phyloP scores from a whole-genome alignment of 805 yeast species.

The Yamadazyma laniorum region DNA sequence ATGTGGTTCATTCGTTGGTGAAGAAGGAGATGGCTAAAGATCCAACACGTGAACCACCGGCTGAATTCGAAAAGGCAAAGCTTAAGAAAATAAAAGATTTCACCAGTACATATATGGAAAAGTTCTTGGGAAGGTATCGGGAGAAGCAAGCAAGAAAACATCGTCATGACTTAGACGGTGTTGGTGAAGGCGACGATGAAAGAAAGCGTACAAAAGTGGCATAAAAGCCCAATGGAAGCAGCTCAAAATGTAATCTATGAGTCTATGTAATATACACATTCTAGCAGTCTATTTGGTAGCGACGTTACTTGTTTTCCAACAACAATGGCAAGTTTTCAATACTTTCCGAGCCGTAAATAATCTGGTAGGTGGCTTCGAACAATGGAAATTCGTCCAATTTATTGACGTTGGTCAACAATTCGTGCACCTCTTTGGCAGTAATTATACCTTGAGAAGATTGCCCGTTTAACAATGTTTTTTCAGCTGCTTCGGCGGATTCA shows the following conservation, averaged over 20 bases:
- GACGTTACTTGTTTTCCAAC: slow-evolving; percentile 33
- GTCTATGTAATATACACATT: slow-evolving; percentile 1
- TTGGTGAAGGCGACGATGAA: slow-evolving; percentile 1
- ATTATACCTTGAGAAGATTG: slow-evolving; percentile 48
- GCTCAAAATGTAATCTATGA: background rate
- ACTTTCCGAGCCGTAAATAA: slow-evolving; percentile 39
- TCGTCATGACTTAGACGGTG: slow-evolving; percentile 4
- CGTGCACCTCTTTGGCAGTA: slow-evolving; percentile 48
- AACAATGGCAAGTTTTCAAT: slow-evolving; percentile 42
- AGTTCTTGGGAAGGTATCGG: slow-evolving; percentile 50
- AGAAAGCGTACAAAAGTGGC: background rate
- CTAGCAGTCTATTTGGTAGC: slow-evolving; percentile 3
- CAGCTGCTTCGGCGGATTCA: slow-evolving; percentile 41
- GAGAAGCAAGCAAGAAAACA: slow-evolving; percentile 30
- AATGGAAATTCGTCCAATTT: slow-evolving; percentile 40
- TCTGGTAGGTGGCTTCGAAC: slow-evolving; percentile 46
- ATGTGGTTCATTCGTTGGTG: slow-evolving; percentile 64
- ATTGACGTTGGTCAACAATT: slow-evolving; percentile 36
- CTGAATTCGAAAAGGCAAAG: slow-evolving; percentile 61
- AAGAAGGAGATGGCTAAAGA: slow-evolving; percentile 63
- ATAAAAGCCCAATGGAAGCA: background rate
- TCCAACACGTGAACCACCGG: slow-evolving; percentile 45
- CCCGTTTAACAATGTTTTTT: slow-evolving; percentile 43
- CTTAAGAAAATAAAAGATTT: slow-evolving; percentile 67
- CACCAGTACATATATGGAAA: slow-evolving; percentile 63